A percentile compares a stretch with the other conserved stretches of the same genome.
Conservation (phyloP, 257 asterid species). For the Penstemon eatonii region DNA sequence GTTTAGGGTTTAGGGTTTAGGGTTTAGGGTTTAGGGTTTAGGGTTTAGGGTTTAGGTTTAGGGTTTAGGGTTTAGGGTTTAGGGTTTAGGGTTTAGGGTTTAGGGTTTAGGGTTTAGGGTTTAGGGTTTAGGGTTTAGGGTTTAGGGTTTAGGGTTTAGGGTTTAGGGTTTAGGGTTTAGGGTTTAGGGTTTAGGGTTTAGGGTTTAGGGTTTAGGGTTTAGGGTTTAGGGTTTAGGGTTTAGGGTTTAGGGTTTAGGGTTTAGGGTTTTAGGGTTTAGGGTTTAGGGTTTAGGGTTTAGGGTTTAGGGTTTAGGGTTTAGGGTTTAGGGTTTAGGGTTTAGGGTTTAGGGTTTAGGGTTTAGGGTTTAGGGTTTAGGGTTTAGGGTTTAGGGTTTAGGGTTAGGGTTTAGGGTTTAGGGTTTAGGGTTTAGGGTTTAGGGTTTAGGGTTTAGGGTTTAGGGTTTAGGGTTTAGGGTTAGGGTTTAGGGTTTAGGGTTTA, state of each 20-base stretch:
- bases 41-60: constrained; percentile 32
- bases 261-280: not conserved
- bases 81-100: constrained; percentile 33
- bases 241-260: constrained; percentile 23
- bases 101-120: constrained; percentile 27
- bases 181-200: constrained; percentile 29
- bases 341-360: constrained; percentile 16
- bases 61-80: constrained; percentile 36
- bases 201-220: constrained; percentile 21
- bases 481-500: constrained; percentile 22
- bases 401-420: constrained; percentile 23
- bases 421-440: constrained; percentile 8
- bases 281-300: constrained; percentile 18
- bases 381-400: constrained; percentile 16
- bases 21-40: constrained; percentile 30
- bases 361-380: constrained; percentile 18
- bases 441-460: constrained; percentile 7
- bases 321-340: constrained; percentile 5
- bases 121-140: constrained; percentile 32
- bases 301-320: constrained; percentile 5
- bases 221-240: constrained; percentile 27
- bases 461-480: constrained; percentile 22
- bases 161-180: constrained; percentile 23
- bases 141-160: constrained; percentile 13
- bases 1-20: constrained; percentile 26